Evolutionary conservation across 345 rosid genomes (phyloP).

Genomic region (Sisymbrium altissimum): DNA sequence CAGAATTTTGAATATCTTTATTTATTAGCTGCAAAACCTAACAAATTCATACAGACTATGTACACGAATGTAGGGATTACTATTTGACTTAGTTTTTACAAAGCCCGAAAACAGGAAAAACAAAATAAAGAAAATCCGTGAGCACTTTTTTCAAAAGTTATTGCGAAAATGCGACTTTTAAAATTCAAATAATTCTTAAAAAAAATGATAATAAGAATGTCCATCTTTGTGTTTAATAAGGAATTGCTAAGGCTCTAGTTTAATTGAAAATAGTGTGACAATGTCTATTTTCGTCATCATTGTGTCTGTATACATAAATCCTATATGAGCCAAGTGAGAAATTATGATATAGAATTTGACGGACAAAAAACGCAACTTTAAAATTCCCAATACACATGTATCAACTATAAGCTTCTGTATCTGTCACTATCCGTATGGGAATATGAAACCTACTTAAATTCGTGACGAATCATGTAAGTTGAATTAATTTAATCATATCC

Average conservation of each 20-base stretch:
- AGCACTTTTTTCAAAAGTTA: neutral
- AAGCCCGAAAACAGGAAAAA: neutral
- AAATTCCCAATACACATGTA: neutral
- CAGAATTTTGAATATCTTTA: neutral
- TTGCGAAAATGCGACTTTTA: neutral
- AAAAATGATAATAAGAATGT: neutral
- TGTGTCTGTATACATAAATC: neutral
- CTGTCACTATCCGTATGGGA: constrained; percentile 20
- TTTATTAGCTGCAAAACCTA: neutral
- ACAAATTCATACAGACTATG: no score
- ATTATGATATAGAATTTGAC: neutral
- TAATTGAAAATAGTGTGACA: no score
- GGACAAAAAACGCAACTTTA: neutral
- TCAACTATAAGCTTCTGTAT: neutral
- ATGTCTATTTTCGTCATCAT: neutral
- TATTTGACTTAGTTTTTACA: neutral
- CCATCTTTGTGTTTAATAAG: neutral
- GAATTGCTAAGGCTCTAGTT: neutral
- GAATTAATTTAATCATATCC: neutral
- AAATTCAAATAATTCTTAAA: neutral
- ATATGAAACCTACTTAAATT: neutral
- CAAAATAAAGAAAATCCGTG: neutral
- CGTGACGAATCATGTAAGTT: neutral
- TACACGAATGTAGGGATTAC: neutral
- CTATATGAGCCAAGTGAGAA: neutral